Evolutionary conservation across 2,329 filamentous ascomycete genomes (phyloP).

Genomic region (Anisogramma anomala): DNA sequence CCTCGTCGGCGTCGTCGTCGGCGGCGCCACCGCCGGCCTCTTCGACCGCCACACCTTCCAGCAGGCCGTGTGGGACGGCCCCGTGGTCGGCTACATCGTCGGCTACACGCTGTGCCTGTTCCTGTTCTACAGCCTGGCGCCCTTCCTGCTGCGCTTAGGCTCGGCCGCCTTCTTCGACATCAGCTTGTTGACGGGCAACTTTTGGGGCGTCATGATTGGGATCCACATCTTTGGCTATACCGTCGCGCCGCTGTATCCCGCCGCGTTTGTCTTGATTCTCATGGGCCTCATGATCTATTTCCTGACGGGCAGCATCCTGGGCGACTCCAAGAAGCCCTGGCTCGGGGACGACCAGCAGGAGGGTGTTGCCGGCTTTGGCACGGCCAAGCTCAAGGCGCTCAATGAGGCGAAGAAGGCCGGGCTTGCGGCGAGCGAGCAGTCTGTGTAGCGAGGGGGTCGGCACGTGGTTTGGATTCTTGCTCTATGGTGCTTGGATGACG

Average conservation of each 20-base stretch:
- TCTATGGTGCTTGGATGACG: not conserved
- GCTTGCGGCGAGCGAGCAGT: conserved; percentile 15
- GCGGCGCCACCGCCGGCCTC: conserved; percentile 79
- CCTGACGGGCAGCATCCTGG: conserved; percentile 66
- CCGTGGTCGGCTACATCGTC: conserved; percentile 70
- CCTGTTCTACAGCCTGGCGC: conserved; percentile 80
- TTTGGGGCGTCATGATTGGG: conserved; percentile 93
- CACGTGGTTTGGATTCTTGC: not conserved
- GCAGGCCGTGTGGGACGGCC: conserved; percentile 49
- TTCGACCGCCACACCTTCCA: conserved; percentile 73
- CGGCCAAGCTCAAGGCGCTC: conserved; percentile 66
- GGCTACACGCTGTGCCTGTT: conserved; percentile 77
- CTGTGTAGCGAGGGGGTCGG: conserved; percentile 2
- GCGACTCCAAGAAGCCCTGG: conserved; percentile 92
- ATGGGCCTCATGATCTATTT: conserved; percentile 81
- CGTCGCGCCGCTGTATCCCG: conserved; percentile 86
- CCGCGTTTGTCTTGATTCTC: conserved; percentile 89
- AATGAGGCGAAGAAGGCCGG: conserved; percentile 39
- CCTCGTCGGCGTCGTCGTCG: conserved; percentile 80
- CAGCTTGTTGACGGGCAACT: conserved; percentile 83
- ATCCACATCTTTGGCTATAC: conserved; percentile 69
- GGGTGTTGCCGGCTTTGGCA: conserved; percentile 70
- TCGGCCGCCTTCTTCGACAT: conserved; percentile 96
- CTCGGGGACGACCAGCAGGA: conserved; percentile 74
- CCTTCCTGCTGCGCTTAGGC: conserved; percentile 78